Evolutionary conservation across 1,139 yeast species (phyloP), one percentile per base, ranked within the genome.

Genomic region (Saccharomyces hybrid): DNA sequence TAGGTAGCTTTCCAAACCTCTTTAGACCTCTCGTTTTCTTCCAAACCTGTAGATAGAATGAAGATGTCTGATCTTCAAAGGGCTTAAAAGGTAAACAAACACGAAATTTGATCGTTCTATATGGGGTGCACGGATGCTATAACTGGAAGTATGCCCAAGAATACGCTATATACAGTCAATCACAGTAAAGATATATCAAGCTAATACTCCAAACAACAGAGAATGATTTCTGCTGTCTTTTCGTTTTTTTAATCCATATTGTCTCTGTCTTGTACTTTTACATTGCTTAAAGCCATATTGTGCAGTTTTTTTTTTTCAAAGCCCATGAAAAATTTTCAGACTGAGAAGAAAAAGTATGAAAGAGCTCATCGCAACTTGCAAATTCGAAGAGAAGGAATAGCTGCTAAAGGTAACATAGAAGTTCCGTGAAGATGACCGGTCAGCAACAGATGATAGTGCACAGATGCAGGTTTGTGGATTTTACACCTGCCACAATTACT

Each of bases 391-490:
- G 42, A 38, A 3, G 9, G 8, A 14, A 16, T 16, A 14, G 13
- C 5, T 16, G 16, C 5, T 16, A 9, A 16, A 8, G 9, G 13
- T 16, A n/a, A 38, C 11, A 38, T n/a, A 16, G 19, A 19, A 19
- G 23, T 19, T 16, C 23, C 3, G 23, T 38, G 42, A 38, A 38
- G 42, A 38, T 38, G 42, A 38, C 42, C 25, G 3, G 42, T 11
- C 42, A 38, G 42, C 23, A 38, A 16, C 9, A 11, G 14, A 55
- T 58, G 49, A 55, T 57, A 19, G 59, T 93, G 62, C 98, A 93
- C 71, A 82, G 98, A 68, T 88, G 97, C 69, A 79, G 97, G 56
- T 93, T 93, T 72, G 91, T 91, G 71, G 97, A 91, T 70, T 88
- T 83, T 64, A 81, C 86, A 23, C 95, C 98, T 6, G 91, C 87